Conservation (phyloP, 129 eudicot genomes). For the Smallanthus sonchifolius region DNA sequence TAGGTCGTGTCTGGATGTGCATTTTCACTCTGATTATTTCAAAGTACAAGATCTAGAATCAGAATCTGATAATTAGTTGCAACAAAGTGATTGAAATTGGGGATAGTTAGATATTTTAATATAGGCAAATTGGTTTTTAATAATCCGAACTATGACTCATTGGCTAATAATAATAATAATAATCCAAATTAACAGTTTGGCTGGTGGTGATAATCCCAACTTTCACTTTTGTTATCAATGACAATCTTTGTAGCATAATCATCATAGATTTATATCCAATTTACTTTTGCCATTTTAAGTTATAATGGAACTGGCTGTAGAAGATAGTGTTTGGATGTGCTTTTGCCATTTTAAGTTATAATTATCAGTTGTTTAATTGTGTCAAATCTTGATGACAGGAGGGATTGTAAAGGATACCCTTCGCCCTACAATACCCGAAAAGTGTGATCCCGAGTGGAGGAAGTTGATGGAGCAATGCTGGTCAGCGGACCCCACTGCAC, state of each 20-base stretch:
- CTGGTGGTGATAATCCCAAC: too few relatives aligned
- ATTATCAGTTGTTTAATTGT: background rate
- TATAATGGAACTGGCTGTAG: too few relatives aligned
- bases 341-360: background rate
- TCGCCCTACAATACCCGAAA: slow-evolving; percentile 70
- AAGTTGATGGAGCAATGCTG: slow-evolving; percentile 87
- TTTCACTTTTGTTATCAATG: too few relatives aligned
- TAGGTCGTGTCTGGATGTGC: background rate
- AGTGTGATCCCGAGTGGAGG: slow-evolving; percentile 78
- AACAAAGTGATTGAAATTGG: background rate
- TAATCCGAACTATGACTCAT: too few relatives aligned
- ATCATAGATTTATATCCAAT: too few relatives aligned
- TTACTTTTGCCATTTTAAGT: too few relatives aligned
- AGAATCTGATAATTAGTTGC: background rate
- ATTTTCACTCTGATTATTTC: background rate
- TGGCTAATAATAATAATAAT: too few relatives aligned
- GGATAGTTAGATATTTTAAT: background rate
- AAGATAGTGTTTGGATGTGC: background rate
- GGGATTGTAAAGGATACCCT: slow-evolving; percentile 87
- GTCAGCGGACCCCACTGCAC: slow-evolving; percentile 59
- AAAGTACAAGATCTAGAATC: background rate
- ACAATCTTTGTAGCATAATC: too few relatives aligned
- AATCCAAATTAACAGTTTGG: too few relatives aligned
- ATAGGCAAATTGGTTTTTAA: too few relatives aligned
- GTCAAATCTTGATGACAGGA: slow-evolving; percentile 41